Evolutionary conservation across 371 early-diverging fungal genomes (phyloP).

Genomic region (Syncephalastrum racemosum): DNA sequence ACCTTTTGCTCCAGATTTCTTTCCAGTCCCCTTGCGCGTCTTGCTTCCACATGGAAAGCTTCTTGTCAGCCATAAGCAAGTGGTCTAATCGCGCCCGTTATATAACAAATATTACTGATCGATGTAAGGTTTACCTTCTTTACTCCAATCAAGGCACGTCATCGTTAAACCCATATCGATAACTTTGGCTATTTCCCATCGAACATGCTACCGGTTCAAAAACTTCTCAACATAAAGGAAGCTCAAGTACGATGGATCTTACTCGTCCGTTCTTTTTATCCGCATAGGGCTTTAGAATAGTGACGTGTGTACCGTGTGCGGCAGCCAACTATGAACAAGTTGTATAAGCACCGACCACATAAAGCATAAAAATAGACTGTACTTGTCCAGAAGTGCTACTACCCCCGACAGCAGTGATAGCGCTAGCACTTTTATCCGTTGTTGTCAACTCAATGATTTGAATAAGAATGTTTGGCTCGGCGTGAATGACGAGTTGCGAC

Average conservation of each 20-base stretch:
- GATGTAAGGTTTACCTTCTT: constrained; percentile 28
- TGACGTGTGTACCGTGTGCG: constrained; percentile 25
- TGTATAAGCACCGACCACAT: constrained; percentile 1
- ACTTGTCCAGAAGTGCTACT: constrained; percentile 38
- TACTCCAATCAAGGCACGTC: constrained; percentile 45
- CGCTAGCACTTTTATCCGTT: constrained; percentile 9
- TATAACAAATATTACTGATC: background rate
- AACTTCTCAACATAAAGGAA: background rate
- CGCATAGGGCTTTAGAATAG: constrained; percentile 23
- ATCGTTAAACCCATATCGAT: constrained; percentile 17
- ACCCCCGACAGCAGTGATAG: constrained; percentile 36
- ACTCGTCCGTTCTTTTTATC: constrained; percentile 8
- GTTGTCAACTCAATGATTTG: constrained; percentile 35
- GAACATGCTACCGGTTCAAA: constrained; percentile 1
- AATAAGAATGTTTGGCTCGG: constrained; percentile 39
- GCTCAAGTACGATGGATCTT: background rate
- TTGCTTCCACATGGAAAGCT: constrained; percentile 32
- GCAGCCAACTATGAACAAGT: constrained; percentile 36
- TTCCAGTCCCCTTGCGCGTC: constrained; percentile 16
- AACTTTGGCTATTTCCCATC: constrained; percentile 19
- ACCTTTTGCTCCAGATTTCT: constrained; percentile 24
- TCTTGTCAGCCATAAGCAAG: constrained; percentile 36
- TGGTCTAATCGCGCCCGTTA: constrained; percentile 18
- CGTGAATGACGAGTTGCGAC: constrained; percentile 47
- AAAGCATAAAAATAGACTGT: constrained; percentile 5